Conservation (phyloP, 495 filamentous ascomycete species). For the Xylaria grammica region DNA sequence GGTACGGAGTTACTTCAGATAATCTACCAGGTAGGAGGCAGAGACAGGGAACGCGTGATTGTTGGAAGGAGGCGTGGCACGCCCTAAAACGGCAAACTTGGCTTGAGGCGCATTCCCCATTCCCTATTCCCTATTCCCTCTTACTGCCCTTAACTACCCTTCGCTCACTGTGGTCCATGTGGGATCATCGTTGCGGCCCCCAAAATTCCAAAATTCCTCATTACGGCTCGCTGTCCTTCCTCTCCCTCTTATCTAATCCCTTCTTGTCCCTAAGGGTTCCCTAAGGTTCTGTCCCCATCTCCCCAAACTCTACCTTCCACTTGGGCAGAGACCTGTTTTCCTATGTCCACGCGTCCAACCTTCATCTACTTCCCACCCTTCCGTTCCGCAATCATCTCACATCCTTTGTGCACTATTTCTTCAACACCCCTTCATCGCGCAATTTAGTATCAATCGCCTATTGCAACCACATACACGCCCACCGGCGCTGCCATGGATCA, state of each 20-base stretch:
- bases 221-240: too few relatives aligned
- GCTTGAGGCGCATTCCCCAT: constrained; percentile 1
- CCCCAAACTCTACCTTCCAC: background rate
- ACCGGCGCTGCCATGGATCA: constrained; percentile 24
- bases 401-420: background rate
- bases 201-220: background rate
- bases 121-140: too few relatives aligned
- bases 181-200: background rate
- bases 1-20: too few relatives aligned
- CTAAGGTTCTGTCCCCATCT: background rate
- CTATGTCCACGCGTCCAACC: background rate
- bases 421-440: background rate
- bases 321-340: too few relatives aligned
- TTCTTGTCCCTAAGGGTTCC: too few relatives aligned
- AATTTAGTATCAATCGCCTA: background rate
- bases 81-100: constrained; percentile 18
- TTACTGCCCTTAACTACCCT: background rate
- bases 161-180: background rate
- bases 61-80: constrained; percentile 16
- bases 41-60: constrained; percentile 17
- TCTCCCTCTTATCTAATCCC: background rate
- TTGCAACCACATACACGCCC: background rate
- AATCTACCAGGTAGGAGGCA: background rate
- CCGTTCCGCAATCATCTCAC: background rate
- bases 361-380: background rate